Percentiles rank a stretch among this genome's conserved stretches.
Conservation (phyloP, 331 rosid species). For the Arachis monticola region DNA sequence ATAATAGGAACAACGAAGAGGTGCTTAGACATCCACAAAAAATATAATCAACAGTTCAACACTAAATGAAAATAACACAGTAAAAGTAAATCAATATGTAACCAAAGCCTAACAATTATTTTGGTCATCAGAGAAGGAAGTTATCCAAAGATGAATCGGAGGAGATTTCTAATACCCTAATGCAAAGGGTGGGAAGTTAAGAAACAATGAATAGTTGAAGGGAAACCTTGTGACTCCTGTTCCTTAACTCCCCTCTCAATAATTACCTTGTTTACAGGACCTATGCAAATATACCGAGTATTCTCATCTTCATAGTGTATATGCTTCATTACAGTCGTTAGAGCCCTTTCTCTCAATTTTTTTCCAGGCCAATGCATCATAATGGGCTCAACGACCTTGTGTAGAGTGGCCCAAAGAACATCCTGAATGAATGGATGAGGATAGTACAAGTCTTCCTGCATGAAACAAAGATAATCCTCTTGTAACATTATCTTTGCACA, state of each 20-base stretch:
- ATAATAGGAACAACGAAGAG: conserved; percentile 17
- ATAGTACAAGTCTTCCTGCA: conserved; percentile 90
- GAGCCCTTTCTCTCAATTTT: conserved; percentile 80
- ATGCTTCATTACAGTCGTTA: conserved; percentile 60
- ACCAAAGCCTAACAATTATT: conserved; percentile 13
- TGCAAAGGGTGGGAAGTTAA: conserved; percentile 35
- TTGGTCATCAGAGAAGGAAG: background rate
- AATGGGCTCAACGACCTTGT: conserved; percentile 70
- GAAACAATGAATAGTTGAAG: conserved; percentile 17
- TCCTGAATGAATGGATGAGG: conserved; percentile 90
- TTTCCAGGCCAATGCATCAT: conserved; percentile 86
- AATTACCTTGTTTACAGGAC: conserved; percentile 91
- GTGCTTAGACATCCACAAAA: conserved; percentile 18
- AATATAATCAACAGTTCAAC: background rate
- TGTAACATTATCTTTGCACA: too few species aligned
- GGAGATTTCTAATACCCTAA: conserved; percentile 24
- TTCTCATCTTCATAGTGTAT: conserved; percentile 94
- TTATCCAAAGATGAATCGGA: conserved; percentile 4
- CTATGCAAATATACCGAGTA: conserved; percentile 90
- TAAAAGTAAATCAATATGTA: conserved; percentile 27
- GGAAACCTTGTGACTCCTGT: conserved; percentile 2
- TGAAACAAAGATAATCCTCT: conserved; percentile 35
- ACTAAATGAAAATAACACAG: conserved; percentile 18
- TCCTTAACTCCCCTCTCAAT: conserved; percentile 7
- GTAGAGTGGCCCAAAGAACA: conserved; percentile 84